Evolutionary conservation across 164 flowering plant species (phyloP).

Genomic region (Umbilicus rupestris): DNA sequence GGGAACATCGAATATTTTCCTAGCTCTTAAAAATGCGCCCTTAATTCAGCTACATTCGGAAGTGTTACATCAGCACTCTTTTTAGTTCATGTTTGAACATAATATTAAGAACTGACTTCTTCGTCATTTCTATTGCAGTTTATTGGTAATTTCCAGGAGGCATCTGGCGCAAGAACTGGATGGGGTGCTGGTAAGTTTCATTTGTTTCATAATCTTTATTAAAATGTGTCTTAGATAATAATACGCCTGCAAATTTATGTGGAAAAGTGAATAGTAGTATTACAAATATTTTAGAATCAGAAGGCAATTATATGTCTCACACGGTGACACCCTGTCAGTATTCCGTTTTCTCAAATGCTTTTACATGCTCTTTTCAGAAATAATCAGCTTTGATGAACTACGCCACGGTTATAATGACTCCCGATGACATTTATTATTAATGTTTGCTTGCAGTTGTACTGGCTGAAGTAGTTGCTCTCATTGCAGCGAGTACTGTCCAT

Average conservation of each 20-base stretch:
- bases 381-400: too few species aligned
- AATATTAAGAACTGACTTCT: neutral
- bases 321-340: too few species aligned
- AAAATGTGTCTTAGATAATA: too few species aligned
- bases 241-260: too few species aligned
- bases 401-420: too few species aligned
- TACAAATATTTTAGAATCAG: too few species aligned
- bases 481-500: constrained; percentile 90
- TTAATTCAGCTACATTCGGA: neutral
- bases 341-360: too few species aligned
- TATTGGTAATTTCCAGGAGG: constrained; percentile 89
- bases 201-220: too few species aligned
- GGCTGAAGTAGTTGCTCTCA: constrained; percentile 71
- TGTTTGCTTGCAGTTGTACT: constrained; percentile 47
- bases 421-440: too few species aligned
- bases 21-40: neutral
- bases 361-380: too few species aligned
- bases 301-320: too few species aligned
- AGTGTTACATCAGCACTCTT: neutral
- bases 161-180: constrained; percentile 63
- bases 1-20: neutral
- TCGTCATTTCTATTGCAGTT: constrained; percentile 52
- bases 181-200: constrained; percentile 86
- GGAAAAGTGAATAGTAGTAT: too few species aligned
- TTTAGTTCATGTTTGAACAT: neutral